Evolutionary conservation across 768 basidiomycete genomes (phyloP), one percentile per base, ranked within the genome.

Genomic region (Auricularia sp.): DNA sequence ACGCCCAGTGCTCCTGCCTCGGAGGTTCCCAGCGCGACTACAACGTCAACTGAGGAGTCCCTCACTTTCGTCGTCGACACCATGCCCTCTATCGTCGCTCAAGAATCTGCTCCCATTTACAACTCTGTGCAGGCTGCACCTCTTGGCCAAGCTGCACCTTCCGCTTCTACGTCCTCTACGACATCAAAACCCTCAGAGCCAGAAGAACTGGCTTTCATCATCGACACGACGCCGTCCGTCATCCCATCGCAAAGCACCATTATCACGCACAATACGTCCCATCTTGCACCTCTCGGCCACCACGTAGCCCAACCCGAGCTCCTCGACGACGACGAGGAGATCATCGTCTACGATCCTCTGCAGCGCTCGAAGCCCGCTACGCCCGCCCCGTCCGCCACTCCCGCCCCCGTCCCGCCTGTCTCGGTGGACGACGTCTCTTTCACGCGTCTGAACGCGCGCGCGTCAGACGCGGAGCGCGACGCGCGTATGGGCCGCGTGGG

Each of bases 41-140:
- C 29, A 29, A 29, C 29, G 2, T 2, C 29, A 2, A 29, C 29
- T 29, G 29, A 3, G 29, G 29, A 29, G 29, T 29, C 29, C 29
- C 74, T 73, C 18, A 77, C 79, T 1, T 73, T 80, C 59, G 78
- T 74, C 66, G 69, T 84, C 33, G 83, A 84, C 67, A 79, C 79
- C 0, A 70, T 70, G 16, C 78, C 81, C n/a, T 62, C 66, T 1
- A 61, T 56, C 62, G 51, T 18, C 33, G 39, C 3, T 37, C 54
- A 42, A 14, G 39, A 0, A 42, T 42, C 3, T 7, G 2, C 39
- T 42, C 39, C 13, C 39, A 42, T 42, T 8, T 42, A 42, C 2
- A 42, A 42, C 13, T 42, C 39, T 42, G 39, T 42, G 39, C 39
- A 42, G 39, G 39, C 39, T 7, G 39, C 39, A 42, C 39, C 39